A percentile compares a stretch with the other conserved stretches of the same genome.
phyloP scores from a whole-genome alignment of 495 filamentous ascomycete species.

The Xylaria grammica region DNA sequence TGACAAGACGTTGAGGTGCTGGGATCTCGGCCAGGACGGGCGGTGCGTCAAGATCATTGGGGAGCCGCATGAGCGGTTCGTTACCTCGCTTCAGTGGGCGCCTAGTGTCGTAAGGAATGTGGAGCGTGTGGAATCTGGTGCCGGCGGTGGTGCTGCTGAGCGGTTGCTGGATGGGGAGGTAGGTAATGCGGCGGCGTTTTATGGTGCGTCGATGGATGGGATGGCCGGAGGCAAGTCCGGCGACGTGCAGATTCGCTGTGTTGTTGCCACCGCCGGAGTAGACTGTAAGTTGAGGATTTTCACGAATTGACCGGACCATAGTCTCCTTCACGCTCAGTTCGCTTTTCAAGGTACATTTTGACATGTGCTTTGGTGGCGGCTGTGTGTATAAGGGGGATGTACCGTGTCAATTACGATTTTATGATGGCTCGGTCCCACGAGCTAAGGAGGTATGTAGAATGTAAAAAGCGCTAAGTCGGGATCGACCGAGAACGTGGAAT shows the following conservation, averaged over 20 bases:
- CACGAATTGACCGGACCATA: conserved; percentile 32
- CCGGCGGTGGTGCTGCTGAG: background rate
- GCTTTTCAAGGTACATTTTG: no score
- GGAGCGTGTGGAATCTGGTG: conserved; percentile 2
- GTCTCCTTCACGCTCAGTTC: no score
- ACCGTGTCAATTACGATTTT: no score
- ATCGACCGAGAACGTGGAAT: no score
- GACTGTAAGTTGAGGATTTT: conserved; percentile 52
- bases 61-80: conserved; percentile 75
- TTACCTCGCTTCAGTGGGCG: conserved; percentile 78
- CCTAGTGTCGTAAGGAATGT: conserved; percentile 58
- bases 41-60: conserved; percentile 75
- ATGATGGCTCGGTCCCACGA: no score
- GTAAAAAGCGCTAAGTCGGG: no score
- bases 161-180: conserved; percentile 48
- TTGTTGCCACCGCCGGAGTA: conserved; percentile 53
- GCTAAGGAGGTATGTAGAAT: no score
- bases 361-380: no score
- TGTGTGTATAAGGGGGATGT: no score
- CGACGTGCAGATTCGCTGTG: conserved; percentile 44
- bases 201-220: conserved; percentile 48
- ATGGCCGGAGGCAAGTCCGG: conserved; percentile 31
- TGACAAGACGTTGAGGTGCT: conserved; percentile 81
- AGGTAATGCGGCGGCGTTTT: background rate
- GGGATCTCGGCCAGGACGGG: conserved; percentile 80